Conservation (phyloP, 2,329 filamentous ascomycete species). For the Fusarium staphyleae region DNA sequence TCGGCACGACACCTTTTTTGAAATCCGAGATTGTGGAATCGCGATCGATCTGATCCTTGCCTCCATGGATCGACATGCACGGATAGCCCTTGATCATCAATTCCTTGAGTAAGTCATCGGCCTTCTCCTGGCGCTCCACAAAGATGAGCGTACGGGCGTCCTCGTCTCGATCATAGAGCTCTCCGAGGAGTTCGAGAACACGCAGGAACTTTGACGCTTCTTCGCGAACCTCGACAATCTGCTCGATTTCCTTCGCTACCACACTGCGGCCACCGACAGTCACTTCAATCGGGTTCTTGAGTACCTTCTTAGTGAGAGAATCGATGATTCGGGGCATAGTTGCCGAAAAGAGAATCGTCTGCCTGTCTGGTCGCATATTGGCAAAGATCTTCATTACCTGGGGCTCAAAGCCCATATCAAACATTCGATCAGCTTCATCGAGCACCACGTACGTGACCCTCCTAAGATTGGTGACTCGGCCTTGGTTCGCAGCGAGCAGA, state of each 20-base stretch:
- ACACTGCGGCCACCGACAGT: constrained; percentile 87
- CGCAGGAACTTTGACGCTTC: constrained; percentile 85
- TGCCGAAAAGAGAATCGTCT: constrained; percentile 95
- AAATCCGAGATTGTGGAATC: constrained; percentile 93
- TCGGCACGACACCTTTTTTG: constrained; percentile 87
- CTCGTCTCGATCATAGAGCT: constrained; percentile 85
- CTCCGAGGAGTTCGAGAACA: constrained; percentile 84
- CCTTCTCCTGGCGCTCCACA: constrained; percentile 89
- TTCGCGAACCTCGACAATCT: constrained; percentile 86
- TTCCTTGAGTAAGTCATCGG: constrained; percentile 79
- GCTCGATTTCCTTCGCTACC: constrained; percentile 91
- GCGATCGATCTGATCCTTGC: constrained; percentile 91
- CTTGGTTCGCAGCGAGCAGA: constrained; percentile 88
- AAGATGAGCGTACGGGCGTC: constrained; percentile 91
- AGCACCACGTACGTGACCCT: constrained; percentile 93
- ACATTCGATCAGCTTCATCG: constrained; percentile 98
- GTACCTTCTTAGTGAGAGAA: constrained; percentile 84
- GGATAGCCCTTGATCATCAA: constrained; percentile 85
- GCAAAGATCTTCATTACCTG: constrained; percentile 97
- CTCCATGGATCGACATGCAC: constrained; percentile 92
- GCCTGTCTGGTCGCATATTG: constrained; percentile 89
- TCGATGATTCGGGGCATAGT: constrained; percentile 96
- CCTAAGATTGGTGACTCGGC: constrained; percentile 89
- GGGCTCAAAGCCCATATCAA: constrained; percentile 99
- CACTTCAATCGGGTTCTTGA: constrained; percentile 87